Evolutionary conservation across 768 basidiomycete species (phyloP).

Genomic region (Trametes villosa): DNA sequence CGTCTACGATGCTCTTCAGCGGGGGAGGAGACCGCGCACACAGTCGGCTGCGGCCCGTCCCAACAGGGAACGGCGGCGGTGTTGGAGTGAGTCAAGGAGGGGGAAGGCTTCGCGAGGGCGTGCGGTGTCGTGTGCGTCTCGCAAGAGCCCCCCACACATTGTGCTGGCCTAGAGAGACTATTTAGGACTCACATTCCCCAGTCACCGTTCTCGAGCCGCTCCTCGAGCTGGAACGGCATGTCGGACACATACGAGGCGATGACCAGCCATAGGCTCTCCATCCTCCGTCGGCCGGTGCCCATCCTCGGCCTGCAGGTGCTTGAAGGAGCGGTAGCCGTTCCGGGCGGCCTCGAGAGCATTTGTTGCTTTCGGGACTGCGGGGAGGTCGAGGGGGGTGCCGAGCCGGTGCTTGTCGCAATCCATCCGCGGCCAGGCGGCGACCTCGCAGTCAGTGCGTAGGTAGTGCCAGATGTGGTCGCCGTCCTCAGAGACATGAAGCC

Average conservation of each 20-base stretch:
- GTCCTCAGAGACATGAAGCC: slow-evolving; percentile 71
- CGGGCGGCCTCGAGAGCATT: slow-evolving; percentile 78
- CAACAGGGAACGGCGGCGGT: too few species aligned
- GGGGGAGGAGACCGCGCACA: too few species aligned
- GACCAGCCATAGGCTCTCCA: slow-evolving; percentile 91
- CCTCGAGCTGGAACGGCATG: slow-evolving; percentile 76
- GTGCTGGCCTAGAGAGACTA: slow-evolving; percentile 6
- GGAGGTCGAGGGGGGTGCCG: slow-evolving; percentile 69
- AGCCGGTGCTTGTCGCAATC: slow-evolving; percentile 88
- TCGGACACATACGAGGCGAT: slow-evolving; percentile 94
- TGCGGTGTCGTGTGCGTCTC: too few species aligned
- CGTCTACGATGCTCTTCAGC: too few species aligned
- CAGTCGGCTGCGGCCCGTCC: too few species aligned
- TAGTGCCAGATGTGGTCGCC: slow-evolving; percentile 91
- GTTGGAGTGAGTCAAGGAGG: too few species aligned
- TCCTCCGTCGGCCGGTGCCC: slow-evolving; percentile 97
- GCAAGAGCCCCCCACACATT: too few species aligned
- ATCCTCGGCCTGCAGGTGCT: slow-evolving; percentile 84
- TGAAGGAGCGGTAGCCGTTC: slow-evolving; percentile 90
- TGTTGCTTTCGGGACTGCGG: slow-evolving; percentile 63
- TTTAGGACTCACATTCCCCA: slow-evolving; percentile 87
- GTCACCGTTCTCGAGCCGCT: slow-evolving; percentile 88
- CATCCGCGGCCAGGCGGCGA: slow-evolving; percentile 73
- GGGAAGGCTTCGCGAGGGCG: too few species aligned
- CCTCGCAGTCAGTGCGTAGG: slow-evolving; percentile 64